A percentile compares a stretch with the other conserved stretches of the same genome.
Evolutionary conservation across 1,284 basidiomycete genomes (phyloP).

Genomic region (Rhodotorula sp.): DNA sequence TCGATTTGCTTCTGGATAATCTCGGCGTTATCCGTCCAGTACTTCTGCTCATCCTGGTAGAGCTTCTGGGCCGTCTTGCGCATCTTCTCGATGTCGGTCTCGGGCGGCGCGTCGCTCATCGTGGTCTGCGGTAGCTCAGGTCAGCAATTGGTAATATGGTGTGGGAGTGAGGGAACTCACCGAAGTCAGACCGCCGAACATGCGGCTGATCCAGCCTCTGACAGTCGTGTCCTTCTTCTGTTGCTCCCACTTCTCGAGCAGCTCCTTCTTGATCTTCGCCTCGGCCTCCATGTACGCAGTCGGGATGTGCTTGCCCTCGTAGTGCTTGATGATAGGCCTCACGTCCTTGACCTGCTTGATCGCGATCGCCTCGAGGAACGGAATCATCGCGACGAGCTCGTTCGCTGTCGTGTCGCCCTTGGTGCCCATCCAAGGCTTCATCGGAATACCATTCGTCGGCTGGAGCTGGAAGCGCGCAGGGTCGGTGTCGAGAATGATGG

Average conservation of each 20-base stretch:
- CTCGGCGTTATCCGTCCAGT: slow-evolving; percentile 75
- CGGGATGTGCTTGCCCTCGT: slow-evolving; percentile 82
- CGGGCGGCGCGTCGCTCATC: slow-evolving; percentile 45
- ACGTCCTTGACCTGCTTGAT: slow-evolving; percentile 62
- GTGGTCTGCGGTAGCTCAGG: background rate
- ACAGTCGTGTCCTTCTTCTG: slow-evolving; percentile 51
- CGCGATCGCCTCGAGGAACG: slow-evolving; percentile 75
- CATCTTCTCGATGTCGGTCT: slow-evolving; percentile 85
- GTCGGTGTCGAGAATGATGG: slow-evolving; percentile 82
- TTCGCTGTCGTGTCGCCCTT: slow-evolving; percentile 55
- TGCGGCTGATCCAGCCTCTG: slow-evolving; percentile 55
- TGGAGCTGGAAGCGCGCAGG: slow-evolving; percentile 73
- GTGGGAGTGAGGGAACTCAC: slow-evolving; percentile 44
- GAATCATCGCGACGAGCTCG: slow-evolving; percentile 84
- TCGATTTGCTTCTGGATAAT: slow-evolving; percentile 74
- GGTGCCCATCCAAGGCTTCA: slow-evolving; percentile 82
- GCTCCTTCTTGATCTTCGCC: slow-evolving; percentile 69
- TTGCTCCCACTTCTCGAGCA: slow-evolving; percentile 79
- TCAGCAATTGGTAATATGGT: background rate
- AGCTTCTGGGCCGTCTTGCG: slow-evolving; percentile 78
- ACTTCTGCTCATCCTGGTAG: slow-evolving; percentile 84
- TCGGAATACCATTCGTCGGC: slow-evolving; percentile 82
- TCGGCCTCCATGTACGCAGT: slow-evolving; percentile 85
- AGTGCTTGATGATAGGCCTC: slow-evolving; percentile 78
- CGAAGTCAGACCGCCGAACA: slow-evolving; percentile 58